Evolutionary conservation across 2,329 filamentous ascomycete genomes (phyloP).

Genomic region (Neofusicoccum laricinum): DNA sequence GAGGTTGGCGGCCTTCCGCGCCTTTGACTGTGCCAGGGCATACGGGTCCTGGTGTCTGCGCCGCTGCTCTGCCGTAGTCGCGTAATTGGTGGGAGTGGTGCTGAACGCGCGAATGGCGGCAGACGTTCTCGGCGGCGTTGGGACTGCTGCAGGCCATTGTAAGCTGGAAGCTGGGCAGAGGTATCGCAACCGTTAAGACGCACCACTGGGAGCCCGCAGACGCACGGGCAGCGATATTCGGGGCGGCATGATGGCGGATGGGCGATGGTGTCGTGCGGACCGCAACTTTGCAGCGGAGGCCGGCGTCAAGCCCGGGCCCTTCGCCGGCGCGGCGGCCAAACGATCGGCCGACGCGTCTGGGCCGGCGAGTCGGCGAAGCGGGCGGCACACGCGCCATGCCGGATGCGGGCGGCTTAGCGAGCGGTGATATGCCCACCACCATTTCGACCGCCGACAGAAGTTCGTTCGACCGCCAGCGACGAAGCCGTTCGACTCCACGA

Average conservation of each 20-base stretch:
- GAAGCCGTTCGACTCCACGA: conserved; percentile 21
- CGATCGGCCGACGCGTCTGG: conserved; percentile 3
- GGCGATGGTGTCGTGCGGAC: neutral
- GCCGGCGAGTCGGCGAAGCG: neutral
- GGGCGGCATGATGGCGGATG: conserved; percentile 42
- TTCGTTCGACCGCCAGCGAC: conserved; percentile 20
- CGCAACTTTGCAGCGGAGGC: conserved; percentile 12
- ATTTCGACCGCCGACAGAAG: conserved; percentile 18
- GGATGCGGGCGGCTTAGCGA: conserved; percentile 22
- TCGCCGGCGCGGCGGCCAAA: conserved; percentile 5
- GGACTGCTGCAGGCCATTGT: conserved; percentile 3
- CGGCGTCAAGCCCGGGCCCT: neutral
- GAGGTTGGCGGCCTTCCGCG: conserved; percentile 79
- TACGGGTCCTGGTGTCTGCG: conserved; percentile 74
- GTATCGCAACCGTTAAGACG: neutral
- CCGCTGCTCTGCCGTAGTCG: conserved; percentile 46
- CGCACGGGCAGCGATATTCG: conserved; percentile 45
- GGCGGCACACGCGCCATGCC: neutral
- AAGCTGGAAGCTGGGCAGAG: neutral
- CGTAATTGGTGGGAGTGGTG: conserved; percentile 61
- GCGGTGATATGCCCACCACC: conserved; percentile 17
- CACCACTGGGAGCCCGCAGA: conserved; percentile 42
- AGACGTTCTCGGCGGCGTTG: conserved; percentile 30
- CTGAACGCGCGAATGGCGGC: conserved; percentile 58
- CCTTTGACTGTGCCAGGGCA: conserved; percentile 73